phyloP scores from a whole-genome alignment of 331 rosid species.

The Stylosanthes scabra region DNA sequence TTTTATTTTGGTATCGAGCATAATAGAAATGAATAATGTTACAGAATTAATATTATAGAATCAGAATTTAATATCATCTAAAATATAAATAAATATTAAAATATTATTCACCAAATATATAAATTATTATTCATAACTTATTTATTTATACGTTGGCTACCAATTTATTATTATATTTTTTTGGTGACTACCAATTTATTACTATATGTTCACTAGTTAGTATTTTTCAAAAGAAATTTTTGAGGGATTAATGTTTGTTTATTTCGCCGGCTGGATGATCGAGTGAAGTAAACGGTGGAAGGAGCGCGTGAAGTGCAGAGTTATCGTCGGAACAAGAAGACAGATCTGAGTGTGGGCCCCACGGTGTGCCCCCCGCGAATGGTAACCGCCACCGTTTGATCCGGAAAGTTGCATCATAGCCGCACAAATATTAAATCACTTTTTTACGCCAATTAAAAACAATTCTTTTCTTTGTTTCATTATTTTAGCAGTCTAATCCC shows the following conservation, averaged over 20 bases:
- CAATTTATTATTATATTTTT: no score
- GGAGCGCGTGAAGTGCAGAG: conserved; percentile 54
- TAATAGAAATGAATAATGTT: no score
- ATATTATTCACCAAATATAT: no score
- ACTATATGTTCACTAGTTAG: no score
- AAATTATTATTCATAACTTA: no score
- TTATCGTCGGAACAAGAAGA: conserved; percentile 42
- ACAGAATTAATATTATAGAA: no score
- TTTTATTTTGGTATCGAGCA: no score
- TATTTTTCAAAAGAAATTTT: no score
- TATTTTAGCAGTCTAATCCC: conserved; percentile 14
- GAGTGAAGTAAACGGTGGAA: neutral
- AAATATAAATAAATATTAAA: no score
- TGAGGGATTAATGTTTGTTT: neutral
- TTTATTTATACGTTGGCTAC: no score
- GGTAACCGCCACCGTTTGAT: conserved; percentile 77
- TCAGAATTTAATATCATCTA: no score
- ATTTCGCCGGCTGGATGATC: conserved; percentile 34
- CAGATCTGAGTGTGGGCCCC: conserved; percentile 68
- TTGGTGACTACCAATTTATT: no score
- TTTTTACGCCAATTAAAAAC: conserved; percentile 16
- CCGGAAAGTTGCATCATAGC: conserved; percentile 66
- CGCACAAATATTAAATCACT: conserved; percentile 52
- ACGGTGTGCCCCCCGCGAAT: conserved; percentile 56
- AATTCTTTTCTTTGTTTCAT: conserved; percentile 38